Base-by-base conservation (phyloP, 177 flowering plant genomes). In the Vitis hybrid region DNA sequence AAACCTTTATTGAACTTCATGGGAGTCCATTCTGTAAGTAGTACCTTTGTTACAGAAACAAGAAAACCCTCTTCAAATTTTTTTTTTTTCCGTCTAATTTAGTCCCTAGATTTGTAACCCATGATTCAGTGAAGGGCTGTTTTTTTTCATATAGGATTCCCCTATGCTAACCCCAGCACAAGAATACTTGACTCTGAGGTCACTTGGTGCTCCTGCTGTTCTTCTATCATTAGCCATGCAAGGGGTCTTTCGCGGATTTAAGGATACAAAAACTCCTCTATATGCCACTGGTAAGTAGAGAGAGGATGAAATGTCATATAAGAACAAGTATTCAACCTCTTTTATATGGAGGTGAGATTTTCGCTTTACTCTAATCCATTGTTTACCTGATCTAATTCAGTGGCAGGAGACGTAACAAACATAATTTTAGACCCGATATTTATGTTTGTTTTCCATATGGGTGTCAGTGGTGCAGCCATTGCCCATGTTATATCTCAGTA, bases 1-100 rank as follows among this genome's bases (percentile, higher is more conserved):
- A 88, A 83, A 73, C 88, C 89, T 61, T 15, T 90, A 21, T 72
- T 91, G 68, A 74, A 66, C 64, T 74, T 84, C 76, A 91, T 93
- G 98, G 97, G 97, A 24, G 24, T 21, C 24, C 24, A 21, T 21
- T 21, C 24, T 21, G 41, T 93, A 80, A 83, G 97, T 80, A 12
- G 52, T 61, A n/a, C 11, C 24, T 10, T 20, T n/a, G 3, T 52
- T 46, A 48, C 2, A 4, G 8, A 72, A 18, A 12, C 35, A 61
- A 18, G 35, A 35, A 35, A 0, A 4, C 0, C 41, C 41, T 35
- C 12, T 58, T 17, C 41, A n/a, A 0, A 41, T 27, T 63, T 57
- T 1, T 20, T 1, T 4, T 63, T 63, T 17, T 18, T 18, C 20
- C 30, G 2, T 57, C 68, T 35, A n/a, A 21, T 52, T 15, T 41